phyloP scores from a whole-genome alignment of 257 asterid genomes.

The Solanum virginianum region DNA sequence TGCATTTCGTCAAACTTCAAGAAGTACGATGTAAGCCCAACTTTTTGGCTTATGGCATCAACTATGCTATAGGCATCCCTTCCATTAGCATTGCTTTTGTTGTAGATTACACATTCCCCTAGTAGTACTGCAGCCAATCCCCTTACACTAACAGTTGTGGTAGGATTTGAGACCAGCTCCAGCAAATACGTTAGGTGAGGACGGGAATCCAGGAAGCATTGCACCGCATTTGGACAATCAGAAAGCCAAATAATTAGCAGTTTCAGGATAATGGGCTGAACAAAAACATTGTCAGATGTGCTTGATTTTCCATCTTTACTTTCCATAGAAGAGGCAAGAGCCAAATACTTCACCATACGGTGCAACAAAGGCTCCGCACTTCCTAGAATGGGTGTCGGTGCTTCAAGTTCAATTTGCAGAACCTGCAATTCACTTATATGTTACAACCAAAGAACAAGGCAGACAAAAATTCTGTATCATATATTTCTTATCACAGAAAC shows the following conservation, averaged over 20 bases:
- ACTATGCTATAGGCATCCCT: constrained; percentile 54
- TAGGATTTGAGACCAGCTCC: constrained; percentile 56
- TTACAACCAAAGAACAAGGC: neutral
- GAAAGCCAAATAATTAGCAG: constrained; percentile 70
- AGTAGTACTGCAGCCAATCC: constrained; percentile 75
- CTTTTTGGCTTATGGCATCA: constrained; percentile 71
- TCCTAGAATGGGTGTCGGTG: constrained; percentile 50
- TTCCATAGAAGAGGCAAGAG: constrained; percentile 69
- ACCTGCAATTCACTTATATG: constrained; percentile 43
- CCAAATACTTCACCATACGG: constrained; percentile 82
- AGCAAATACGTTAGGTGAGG: constrained; percentile 81
- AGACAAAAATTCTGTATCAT: neutral
- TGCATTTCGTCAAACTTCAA: constrained; percentile 73
- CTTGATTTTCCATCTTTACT: constrained; percentile 53
- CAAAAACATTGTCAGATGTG: constrained; percentile 23
- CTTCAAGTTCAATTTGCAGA: constrained; percentile 66
- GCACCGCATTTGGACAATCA: constrained; percentile 77
- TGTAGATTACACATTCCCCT: constrained; percentile 65
- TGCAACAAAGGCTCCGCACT: constrained; percentile 84
- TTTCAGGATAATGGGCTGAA: constrained; percentile 72
- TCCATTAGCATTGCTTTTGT: constrained; percentile 39
- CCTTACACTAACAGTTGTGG: constrained; percentile 43
- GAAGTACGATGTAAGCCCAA: constrained; percentile 69
- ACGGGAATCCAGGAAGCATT: constrained; percentile 74
- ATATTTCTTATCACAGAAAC: neutral